Evolutionary conservation across 106 monocot species (phyloP).

Genomic region (Dendrobium officinale): DNA sequence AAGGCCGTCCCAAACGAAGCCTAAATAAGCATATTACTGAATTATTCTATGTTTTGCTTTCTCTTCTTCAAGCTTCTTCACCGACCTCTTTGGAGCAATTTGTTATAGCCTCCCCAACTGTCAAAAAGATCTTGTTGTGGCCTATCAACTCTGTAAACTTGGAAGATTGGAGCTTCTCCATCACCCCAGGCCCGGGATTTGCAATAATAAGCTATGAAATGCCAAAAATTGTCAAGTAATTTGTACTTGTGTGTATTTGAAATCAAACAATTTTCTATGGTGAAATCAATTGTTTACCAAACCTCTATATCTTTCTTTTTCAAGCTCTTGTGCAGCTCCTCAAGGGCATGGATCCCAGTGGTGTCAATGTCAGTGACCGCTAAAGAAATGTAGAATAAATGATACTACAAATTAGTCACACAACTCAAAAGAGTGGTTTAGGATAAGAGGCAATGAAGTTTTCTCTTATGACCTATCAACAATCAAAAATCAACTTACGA

Average conservation of each 20-base stretch:
- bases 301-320: slow-evolving; percentile 47
- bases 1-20: too few relatives aligned
- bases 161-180: slow-evolving; percentile 43
- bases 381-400: not conserved
- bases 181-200: slow-evolving; percentile 47
- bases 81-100: slow-evolving; percentile 11
- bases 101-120: slow-evolving; percentile 47
- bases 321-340: slow-evolving; percentile 34
- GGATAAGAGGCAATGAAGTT: not conserved
- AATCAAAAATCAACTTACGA: slow-evolving; percentile 20
- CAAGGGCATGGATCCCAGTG: slow-evolving; percentile 45
- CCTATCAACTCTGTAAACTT: slow-evolving; percentile 46
- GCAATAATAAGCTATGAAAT: slow-evolving; percentile 38
- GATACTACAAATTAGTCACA: not conserved
- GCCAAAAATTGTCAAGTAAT: not conserved
- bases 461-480: slow-evolving; percentile 53
- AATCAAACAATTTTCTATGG: not conserved
- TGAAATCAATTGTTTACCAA: not conserved
- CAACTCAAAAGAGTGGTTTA: not conserved
- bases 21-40: not conserved
- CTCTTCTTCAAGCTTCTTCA: slow-evolving; percentile 19
- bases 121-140: slow-evolving; percentile 51
- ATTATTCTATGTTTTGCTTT: not conserved
- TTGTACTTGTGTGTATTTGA: not conserved
- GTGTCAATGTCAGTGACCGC: slow-evolving; percentile 61